Conservation (phyloP, 768 basidiomycete genomes). For the Dacryopinax spathularia region DNA sequence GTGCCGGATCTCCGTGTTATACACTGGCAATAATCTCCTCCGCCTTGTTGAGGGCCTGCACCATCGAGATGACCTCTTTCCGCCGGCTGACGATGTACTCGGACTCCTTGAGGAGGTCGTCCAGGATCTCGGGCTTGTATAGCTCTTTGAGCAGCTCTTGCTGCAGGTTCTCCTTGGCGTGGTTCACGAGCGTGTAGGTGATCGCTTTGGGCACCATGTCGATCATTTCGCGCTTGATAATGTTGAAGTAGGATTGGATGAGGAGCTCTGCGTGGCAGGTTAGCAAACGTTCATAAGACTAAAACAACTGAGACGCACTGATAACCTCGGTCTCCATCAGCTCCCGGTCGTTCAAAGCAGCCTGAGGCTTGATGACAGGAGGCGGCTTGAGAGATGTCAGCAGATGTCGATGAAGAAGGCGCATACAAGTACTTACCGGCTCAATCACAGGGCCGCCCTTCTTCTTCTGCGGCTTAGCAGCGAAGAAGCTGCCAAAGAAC, state of each 20-base stretch:
- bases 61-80: slow-evolving; percentile 90
- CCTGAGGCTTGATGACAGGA: slow-evolving; percentile 72
- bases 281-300: not conserved
- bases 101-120: slow-evolving; percentile 88
- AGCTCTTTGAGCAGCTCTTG: slow-evolving; percentile 86
- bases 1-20: not conserved
- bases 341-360: slow-evolving; percentile 84
- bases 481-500: slow-evolving; percentile 94
- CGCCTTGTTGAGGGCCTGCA: slow-evolving; percentile 87
- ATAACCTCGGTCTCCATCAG: slow-evolving; percentile 98
- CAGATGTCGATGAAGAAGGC: not conserved
- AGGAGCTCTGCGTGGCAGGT: slow-evolving; percentile 52
- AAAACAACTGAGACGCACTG: slow-evolving; percentile 38
- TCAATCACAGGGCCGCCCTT: slow-evolving; percentile 45
- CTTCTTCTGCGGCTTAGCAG: slow-evolving; percentile 41
- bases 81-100: slow-evolving; percentile 78
- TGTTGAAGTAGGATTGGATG: slow-evolving; percentile 94
- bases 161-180: slow-evolving; percentile 90
- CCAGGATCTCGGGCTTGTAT: slow-evolving; percentile 92
- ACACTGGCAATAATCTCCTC: slow-evolving; percentile 42
- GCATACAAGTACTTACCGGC: slow-evolving; percentile 28
- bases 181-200: slow-evolving; percentile 75
- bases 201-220: slow-evolving; percentile 99
- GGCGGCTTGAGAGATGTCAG: slow-evolving; percentile 45
- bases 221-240: slow-evolving; percentile 98